These are phyloP conservation scores for Scleromitrula shiraiana DNA, from an alignment of 2,329 filamentous ascomycete genomes.

Conservation along the genomic window DNA sequence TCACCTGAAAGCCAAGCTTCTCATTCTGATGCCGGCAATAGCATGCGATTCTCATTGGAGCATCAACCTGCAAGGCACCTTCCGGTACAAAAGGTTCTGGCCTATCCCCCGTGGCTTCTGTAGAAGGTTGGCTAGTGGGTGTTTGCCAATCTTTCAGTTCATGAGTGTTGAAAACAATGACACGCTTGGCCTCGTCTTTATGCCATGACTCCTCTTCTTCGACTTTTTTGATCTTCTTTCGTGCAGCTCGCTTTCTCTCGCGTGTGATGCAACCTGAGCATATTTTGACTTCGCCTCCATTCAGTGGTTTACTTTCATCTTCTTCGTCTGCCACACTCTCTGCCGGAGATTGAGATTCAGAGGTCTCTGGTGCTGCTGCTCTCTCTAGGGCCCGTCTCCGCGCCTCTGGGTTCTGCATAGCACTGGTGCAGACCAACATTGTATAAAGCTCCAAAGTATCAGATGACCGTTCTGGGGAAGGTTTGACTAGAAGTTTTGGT, in stretches of 20 bases:
- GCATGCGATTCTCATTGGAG: constrained; percentile 92
- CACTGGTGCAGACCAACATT: constrained; percentile 83
- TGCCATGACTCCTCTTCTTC: constrained; percentile 89
- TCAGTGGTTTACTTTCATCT: constrained; percentile 60
- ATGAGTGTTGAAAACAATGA: constrained; percentile 85
- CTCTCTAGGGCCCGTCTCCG: constrained; percentile 50
- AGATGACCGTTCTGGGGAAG: constrained; percentile 52
- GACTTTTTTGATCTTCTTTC: constrained; percentile 88
- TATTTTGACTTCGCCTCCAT: constrained; percentile 90
- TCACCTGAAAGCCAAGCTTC: constrained; percentile 85
- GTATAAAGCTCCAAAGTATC: constrained; percentile 75
- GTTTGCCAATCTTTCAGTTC: constrained; percentile 80
- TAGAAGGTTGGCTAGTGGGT: constrained; percentile 42
- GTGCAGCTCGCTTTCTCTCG: constrained; percentile 80
- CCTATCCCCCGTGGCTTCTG: constrained; percentile 38
- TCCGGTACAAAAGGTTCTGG: constrained; percentile 41
- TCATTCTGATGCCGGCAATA: constrained; percentile 95
- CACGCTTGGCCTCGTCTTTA: constrained; percentile 68
- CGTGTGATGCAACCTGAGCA: constrained; percentile 86
- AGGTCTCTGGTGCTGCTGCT: constrained; percentile 32
- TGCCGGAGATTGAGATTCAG: constrained; percentile 6
- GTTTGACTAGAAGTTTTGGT: constrained; percentile 78
- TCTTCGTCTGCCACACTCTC: constrained; percentile 32
- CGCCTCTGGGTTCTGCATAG: constrained; percentile 67
- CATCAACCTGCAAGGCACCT: constrained; percentile 68